phyloP scores from a whole-genome alignment of 2,329 filamentous ascomycete genomes.

The Diatrype stigma region DNA sequence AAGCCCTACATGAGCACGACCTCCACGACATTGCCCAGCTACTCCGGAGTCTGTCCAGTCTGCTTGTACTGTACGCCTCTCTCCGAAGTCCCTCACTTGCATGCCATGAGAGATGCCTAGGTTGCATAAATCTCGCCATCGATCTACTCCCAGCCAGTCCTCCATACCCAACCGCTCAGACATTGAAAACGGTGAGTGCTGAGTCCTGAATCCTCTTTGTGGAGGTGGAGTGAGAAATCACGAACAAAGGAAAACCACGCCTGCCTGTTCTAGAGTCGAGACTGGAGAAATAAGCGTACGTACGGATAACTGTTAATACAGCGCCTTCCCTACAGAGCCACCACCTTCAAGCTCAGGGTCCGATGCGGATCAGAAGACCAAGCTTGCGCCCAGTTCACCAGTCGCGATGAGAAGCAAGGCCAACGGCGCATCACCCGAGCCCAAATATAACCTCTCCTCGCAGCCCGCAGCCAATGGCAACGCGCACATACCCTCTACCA shows the following conservation, averaged over 20 bases:
- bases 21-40: too few species aligned
- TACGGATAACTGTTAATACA: conserved; percentile 15
- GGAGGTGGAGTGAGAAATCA: not conserved
- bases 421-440: conserved; percentile 16
- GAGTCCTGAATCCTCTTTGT: too few species aligned
- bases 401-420: conserved; percentile 17
- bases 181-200: conserved; percentile 25
- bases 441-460: conserved; percentile 14
- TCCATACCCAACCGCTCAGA: conserved; percentile 10
- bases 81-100: not conserved
- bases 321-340: conserved; percentile 11
- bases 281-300: conserved; percentile 1
- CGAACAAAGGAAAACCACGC: not conserved
- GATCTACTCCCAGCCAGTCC: conserved; percentile 9
- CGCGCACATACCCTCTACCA: conserved; percentile 41
- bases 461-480: conserved; percentile 19
- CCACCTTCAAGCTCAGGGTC: conserved; percentile 15
- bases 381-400: conserved; percentile 16
- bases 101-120: conserved; percentile 25
- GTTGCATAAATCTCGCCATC: conserved; percentile 22
- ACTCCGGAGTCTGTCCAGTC: not conserved
- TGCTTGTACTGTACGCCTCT: not conserved
- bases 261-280: not conserved
- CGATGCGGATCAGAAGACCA: conserved; percentile 16
- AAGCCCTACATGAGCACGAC: too few species aligned